Conservation (phyloP, 2,329 filamentous ascomycete species). For the Colletotrichum eremochloae region DNA sequence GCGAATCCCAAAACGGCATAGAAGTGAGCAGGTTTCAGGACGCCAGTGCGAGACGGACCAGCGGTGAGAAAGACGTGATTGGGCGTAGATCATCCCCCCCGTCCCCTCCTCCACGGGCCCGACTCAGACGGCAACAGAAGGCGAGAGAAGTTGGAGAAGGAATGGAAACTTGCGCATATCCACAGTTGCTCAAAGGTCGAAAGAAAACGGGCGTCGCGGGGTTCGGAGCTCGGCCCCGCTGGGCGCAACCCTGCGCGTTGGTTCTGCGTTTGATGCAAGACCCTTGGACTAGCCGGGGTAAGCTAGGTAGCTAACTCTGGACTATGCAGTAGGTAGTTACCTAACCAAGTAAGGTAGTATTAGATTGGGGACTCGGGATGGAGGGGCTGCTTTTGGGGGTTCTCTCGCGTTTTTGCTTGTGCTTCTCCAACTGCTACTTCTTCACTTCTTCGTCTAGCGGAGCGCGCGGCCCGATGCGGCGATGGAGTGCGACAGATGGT, state of each 20-base stretch:
- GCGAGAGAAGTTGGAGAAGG: background rate
- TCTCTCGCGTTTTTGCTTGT: background rate
- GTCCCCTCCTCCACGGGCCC: background rate
- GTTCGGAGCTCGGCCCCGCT: background rate
- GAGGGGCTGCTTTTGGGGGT: background rate
- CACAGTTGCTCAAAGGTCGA: background rate
- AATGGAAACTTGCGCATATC: conserved; percentile 18
- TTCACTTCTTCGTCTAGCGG: background rate
- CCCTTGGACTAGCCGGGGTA: background rate
- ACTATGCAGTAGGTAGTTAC: too few species aligned
- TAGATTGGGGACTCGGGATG: too few species aligned
- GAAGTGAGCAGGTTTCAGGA: conserved; percentile 42
- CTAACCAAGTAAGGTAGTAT: too few species aligned
- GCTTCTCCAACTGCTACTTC: conserved; percentile 8
- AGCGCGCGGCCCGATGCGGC: background rate
- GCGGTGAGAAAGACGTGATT: conserved; percentile 23
- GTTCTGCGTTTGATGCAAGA: background rate
- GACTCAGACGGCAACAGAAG: conserved; percentile 26
- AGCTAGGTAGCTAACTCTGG: background rate
- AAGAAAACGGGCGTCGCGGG: background rate
- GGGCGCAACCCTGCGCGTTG: background rate
- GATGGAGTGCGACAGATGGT: background rate
- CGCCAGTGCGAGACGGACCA: conserved; percentile 36
- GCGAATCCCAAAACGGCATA: conserved; percentile 39
- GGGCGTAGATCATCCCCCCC: background rate